Evolutionary conservation across 768 basidiomycete species (phyloP).

Genomic region (Termitomyces sp.): DNA sequence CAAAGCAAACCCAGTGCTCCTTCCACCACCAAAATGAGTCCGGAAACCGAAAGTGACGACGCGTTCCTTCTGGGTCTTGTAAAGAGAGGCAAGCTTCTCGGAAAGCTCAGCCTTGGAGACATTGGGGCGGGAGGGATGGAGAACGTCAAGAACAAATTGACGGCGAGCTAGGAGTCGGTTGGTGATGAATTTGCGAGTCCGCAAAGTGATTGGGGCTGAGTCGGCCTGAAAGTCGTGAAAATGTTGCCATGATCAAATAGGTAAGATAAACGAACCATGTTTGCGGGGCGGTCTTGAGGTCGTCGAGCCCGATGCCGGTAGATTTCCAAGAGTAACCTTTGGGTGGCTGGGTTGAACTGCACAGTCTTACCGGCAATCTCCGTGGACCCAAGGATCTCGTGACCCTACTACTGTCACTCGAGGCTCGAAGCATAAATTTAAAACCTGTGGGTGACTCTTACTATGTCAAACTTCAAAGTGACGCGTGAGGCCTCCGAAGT

Average conservation of each 20-base stretch:
- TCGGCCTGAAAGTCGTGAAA: conserved; percentile 53
- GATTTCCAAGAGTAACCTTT: conserved; percentile 13
- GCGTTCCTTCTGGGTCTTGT: conserved; percentile 89
- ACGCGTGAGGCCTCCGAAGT: too few species aligned
- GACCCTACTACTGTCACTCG: neutral
- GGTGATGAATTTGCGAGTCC: conserved; percentile 99
- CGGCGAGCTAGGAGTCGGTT: conserved; percentile 95
- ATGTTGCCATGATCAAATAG: conserved; percentile 5
- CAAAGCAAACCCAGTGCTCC: conserved; percentile 94
- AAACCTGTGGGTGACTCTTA: too few species aligned
- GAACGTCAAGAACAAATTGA: conserved; percentile 92
- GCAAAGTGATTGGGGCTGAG: conserved; percentile 83
- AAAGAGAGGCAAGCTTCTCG: conserved; percentile 88
- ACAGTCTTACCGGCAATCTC: conserved; percentile 40
- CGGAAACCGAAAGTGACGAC: conserved; percentile 93
- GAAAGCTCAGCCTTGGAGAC: conserved; percentile 89
- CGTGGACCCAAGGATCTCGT: conserved; percentile 23
- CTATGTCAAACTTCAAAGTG: too few species aligned
- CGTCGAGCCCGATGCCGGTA: conserved; percentile 35
- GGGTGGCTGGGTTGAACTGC: conserved; percentile 38
- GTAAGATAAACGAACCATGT: conserved; percentile 15
- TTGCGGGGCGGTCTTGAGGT: conserved; percentile 31
- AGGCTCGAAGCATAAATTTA: too few species aligned
- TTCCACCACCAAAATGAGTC: conserved; percentile 97
- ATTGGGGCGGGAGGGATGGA: conserved; percentile 94